Base-by-base conservation (phyloP, 345 rosid genomes). In the Brassica incana region DNA sequence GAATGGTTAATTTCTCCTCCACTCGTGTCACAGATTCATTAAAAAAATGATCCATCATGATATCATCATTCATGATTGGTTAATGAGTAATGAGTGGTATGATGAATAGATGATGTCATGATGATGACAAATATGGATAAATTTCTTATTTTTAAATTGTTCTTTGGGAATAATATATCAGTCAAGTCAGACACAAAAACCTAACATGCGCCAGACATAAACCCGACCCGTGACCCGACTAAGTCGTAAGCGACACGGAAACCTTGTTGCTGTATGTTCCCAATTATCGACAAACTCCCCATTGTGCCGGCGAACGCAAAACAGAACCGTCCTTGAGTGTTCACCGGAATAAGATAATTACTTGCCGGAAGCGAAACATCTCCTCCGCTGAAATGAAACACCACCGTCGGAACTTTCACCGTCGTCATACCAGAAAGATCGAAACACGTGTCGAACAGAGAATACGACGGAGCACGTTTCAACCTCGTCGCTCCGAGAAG, bases 241-340 rank as follows among this genome's bases (percentile, higher is more conserved):
- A 89, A 69, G 43, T 95, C 99, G 59, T 84, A 95, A 15, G 88
- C 86, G 8, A 95, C 96, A 81, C 99, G 91, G 86, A 91, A 88
- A 6, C 99, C 91, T 12, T 95, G 99, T 74, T 95, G 99, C 83
- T 95, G 98, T 67, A 95, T 91, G 65, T 95, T 95, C 30, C 98
- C 99, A 32, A 95, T 78, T 1, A 95, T 93, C 12, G 99, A 90
- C 77, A 95, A 83, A 71, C 91, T 91, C 72, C 96, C 84, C 85
- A 76, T 69, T 0, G 98, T 91, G n/a, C 93, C 97, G n/a, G 99
- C 99, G 56, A 95, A 95, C 0, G 99, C 98, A 65, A 90, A 95
- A 86, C 99, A 95, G 66, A 95, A 92, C 1, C 87, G 88, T 45
- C 97, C 98, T 63, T 79, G 54, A 16, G 68, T 77, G 23, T 91